A percentile compares a stretch with the other conserved stretches of the same genome.
Conservation (phyloP, 768 basidiomycete genomes). For the Mycena capillaripes region DNA sequence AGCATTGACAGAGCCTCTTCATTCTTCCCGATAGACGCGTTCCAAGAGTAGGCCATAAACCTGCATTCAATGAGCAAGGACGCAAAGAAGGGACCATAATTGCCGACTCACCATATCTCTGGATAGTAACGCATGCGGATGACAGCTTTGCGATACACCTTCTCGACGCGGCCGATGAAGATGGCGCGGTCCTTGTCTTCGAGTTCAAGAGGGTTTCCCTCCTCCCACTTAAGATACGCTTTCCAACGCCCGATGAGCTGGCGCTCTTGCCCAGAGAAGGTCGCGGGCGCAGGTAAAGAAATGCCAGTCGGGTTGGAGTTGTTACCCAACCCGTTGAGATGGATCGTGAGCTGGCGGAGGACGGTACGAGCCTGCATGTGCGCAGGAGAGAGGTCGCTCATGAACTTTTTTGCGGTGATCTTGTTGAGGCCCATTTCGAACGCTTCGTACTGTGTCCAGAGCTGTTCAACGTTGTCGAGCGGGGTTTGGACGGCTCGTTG, state of each 20-base stretch:
- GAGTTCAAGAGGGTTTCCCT: slow-evolving; percentile 92
- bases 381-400: slow-evolving; percentile 90
- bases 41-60: slow-evolving; percentile 94
- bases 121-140: slow-evolving; percentile 94
- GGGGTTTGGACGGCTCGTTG: slow-evolving; percentile 96
- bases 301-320: slow-evolving; percentile 63
- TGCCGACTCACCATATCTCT: slow-evolving; percentile 84
- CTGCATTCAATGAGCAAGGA: slow-evolving; percentile 54
- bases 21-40: slow-evolving; percentile 75
- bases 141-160: slow-evolving; percentile 90
- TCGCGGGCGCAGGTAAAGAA: slow-evolving; percentile 78
- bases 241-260: slow-evolving; percentile 90
- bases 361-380: slow-evolving; percentile 96
- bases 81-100: background rate
- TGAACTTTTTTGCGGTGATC: slow-evolving; percentile 96
- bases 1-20: slow-evolving; percentile 89
- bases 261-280: slow-evolving; percentile 80
- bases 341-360: slow-evolving; percentile 82
- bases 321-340: slow-evolving; percentile 72
- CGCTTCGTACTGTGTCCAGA: slow-evolving; percentile 95
- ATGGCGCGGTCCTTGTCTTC: slow-evolving; percentile 84
- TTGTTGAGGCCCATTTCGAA: slow-evolving; percentile 93
- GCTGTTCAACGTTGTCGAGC: slow-evolving; percentile 89
- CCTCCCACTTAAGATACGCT: slow-evolving; percentile 94
- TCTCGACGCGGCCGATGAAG: slow-evolving; percentile 79